phyloP scores from a whole-genome alignment of 257 asterid genomes.

The Solanum pennellii region DNA sequence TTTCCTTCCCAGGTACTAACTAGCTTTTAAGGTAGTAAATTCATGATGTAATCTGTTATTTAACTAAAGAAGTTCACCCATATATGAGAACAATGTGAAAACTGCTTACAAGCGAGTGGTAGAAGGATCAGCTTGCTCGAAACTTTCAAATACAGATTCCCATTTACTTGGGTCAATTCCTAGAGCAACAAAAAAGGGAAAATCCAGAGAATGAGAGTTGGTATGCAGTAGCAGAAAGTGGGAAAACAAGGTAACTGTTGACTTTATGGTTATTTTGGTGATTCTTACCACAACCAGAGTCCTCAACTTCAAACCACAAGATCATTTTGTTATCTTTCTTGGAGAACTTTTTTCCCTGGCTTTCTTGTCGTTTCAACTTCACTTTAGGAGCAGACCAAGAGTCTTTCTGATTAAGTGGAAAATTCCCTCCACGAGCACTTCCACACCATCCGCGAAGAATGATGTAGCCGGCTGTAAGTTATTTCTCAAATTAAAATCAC shows the following conservation, averaged over 20 bases:
- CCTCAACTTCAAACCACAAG: slow-evolving; percentile 89
- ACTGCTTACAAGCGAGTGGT: slow-evolving; percentile 78
- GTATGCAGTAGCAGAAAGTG: background rate
- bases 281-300: slow-evolving; percentile 80
- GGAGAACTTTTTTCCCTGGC: slow-evolving; percentile 28
- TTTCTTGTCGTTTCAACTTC: slow-evolving; percentile 30
- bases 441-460: slow-evolving; percentile 88
- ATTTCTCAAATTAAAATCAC: slow-evolving; percentile 1
- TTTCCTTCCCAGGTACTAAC: background rate
- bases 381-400: slow-evolving; percentile 32
- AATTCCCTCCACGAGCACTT: slow-evolving; percentile 19
- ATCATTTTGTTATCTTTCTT: slow-evolving; percentile 48
- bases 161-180: slow-evolving; percentile 90
- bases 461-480: slow-evolving; percentile 66
- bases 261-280: background rate
- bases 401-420: slow-evolving; percentile 21
- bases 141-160: slow-evolving; percentile 95
- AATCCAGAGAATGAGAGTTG: background rate
- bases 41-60: background rate
- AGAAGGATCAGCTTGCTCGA: slow-evolving; percentile 96
- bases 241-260: background rate
- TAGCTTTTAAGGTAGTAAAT: background rate
- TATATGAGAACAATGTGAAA: background rate
- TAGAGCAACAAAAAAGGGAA: slow-evolving; percentile 6
- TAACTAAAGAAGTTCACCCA: background rate